Base-by-base conservation (phyloP, 2,329 filamentous ascomycete species). In the Colletotrichum zoysiae region DNA sequence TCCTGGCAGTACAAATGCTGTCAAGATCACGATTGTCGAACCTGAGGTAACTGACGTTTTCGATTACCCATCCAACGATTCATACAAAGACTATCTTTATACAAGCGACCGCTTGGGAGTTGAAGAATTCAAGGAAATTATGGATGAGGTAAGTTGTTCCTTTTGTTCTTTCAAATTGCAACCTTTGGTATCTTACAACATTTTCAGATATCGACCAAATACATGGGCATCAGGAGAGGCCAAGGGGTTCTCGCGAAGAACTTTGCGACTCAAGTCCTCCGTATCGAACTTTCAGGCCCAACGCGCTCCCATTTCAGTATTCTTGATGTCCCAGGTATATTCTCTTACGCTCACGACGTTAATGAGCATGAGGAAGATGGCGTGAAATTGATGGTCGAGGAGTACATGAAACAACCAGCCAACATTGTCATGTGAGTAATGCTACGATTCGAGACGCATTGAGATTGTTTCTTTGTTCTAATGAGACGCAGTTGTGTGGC, bases 371-470 rank as follows among this genome's bases (percentile, higher is more conserved):
- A 83, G 23, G 77, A 76, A 68, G 56, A 71, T 1, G 77, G 77
- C 0, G 77, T 82, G 1, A 74, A 76, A 20, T 73, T 70, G 3
- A 79, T 84, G 80, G 77, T 81, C 5, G 71, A 76, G 3, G 74
- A 79, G 14, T 83, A 83, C 50, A 82, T 83, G 79, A 75, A 72
- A 18, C 77, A 78, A 18, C 74, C 75, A 4, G 77, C 80, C 40
- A 83, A 81, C 42, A 80, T 83, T 26, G 78, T 84, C 20, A 81
- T 84, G 81, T 83, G 56, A 76, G 81, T 74, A 16, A 5, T 20
- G 2, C 26, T 4, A 53, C 11, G 12, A 18, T 30, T 18, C 6
- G 6, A 14, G 18, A 6, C 7, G 6, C 12, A 1, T 40, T 4
- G 5, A 0, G 0, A 1, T n/a, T 26, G 11, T 14, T 20, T 3